These are phyloP conservation scores for Chrysoporthe austroafricana DNA, from an alignment of 2,329 filamentous ascomycete genomes.

Conservation along the genomic window DNA sequence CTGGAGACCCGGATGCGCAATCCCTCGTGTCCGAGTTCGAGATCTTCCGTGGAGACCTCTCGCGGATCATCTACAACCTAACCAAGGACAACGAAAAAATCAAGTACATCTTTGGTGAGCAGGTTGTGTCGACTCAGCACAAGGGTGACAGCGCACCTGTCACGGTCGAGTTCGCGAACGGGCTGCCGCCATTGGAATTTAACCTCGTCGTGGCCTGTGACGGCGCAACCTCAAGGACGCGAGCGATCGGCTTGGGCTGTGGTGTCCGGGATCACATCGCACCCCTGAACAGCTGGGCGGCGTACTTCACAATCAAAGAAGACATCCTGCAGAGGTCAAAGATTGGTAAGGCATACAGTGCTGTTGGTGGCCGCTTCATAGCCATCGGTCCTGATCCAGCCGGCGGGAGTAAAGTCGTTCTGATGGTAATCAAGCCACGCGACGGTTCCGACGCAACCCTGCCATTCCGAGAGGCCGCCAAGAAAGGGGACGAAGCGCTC, in stretches of 20 bases:
- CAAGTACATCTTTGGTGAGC: constrained; percentile 34
- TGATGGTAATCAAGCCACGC: constrained; percentile 43
- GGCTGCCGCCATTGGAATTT: constrained; percentile 33
- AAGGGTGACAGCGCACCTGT: constrained; percentile 38
- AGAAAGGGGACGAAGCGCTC: constrained; percentile 39
- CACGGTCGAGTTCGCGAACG: constrained; percentile 46
- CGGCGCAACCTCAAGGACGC: constrained; percentile 50
- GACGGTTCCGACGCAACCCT: constrained; percentile 35
- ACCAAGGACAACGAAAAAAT: constrained; percentile 35
- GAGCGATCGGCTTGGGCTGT: constrained; percentile 47
- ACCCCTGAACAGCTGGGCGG: constrained; percentile 44
- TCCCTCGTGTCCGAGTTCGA: constrained; percentile 51
- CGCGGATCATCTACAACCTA: constrained; percentile 27
- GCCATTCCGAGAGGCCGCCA: constrained; percentile 45
- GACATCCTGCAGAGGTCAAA: constrained; percentile 44
- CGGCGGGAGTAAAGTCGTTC: constrained; percentile 37
- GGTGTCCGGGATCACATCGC: constrained; percentile 39
- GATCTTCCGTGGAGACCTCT: constrained; percentile 52
- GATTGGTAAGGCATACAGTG: constrained; percentile 42
- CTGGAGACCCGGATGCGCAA: constrained; percentile 45
- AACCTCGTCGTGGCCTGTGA: constrained; percentile 52
- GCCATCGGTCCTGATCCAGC: constrained; percentile 27
- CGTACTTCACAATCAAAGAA: constrained; percentile 45
- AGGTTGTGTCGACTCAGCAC: constrained; percentile 40
- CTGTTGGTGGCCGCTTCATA: constrained; percentile 44